phyloP scores from a whole-genome alignment of 2,329 filamentous ascomycete genomes.

The Helotiales sp. region DNA sequence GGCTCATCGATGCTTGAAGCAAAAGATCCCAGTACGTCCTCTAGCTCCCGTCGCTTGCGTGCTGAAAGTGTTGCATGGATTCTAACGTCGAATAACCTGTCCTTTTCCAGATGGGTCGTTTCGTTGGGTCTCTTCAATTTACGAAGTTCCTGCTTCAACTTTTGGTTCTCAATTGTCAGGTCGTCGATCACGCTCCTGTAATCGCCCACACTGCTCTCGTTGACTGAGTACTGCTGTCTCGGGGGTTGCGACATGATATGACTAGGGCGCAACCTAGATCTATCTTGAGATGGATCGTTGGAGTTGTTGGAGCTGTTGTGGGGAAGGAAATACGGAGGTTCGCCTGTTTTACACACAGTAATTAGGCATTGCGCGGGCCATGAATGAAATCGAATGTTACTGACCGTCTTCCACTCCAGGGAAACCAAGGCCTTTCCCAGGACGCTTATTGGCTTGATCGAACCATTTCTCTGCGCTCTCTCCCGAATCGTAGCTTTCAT shows the following conservation, averaged over 20 bases:
- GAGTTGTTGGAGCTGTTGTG: conserved; percentile 26
- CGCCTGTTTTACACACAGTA: conserved; percentile 26
- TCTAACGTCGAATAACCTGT: conserved; percentile 83
- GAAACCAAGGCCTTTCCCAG: conserved; percentile 15
- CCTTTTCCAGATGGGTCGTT: conserved; percentile 69
- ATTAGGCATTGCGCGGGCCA: conserved; percentile 9
- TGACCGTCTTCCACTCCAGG: conserved; percentile 35
- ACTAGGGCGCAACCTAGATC: background rate
- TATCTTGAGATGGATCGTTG: conserved; percentile 14
- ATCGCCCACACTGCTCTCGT: conserved; percentile 61
- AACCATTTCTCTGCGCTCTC: conserved; percentile 38
- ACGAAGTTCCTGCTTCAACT: conserved; percentile 73
- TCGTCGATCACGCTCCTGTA: conserved; percentile 87
- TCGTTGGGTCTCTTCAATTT: conserved; percentile 69
- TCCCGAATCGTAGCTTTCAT: conserved; percentile 30
- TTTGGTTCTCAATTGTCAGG: conserved; percentile 82
- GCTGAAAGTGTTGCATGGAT: conserved; percentile 71
- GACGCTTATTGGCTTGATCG: conserved; percentile 35
- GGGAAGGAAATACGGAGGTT: conserved; percentile 38
- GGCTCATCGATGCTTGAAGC: conserved; percentile 65
- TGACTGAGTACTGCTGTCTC: conserved; percentile 10
- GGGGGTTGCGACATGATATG: background rate
- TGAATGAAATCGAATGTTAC: conserved; percentile 1
- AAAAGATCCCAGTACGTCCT: conserved; percentile 74
- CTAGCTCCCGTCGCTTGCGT: conserved; percentile 76